A percentile compares a stretch with the other conserved stretches of the same genome.
Evolutionary conservation across 345 rosid genomes (phyloP).

Genomic region (Noccaea caerulescens): DNA sequence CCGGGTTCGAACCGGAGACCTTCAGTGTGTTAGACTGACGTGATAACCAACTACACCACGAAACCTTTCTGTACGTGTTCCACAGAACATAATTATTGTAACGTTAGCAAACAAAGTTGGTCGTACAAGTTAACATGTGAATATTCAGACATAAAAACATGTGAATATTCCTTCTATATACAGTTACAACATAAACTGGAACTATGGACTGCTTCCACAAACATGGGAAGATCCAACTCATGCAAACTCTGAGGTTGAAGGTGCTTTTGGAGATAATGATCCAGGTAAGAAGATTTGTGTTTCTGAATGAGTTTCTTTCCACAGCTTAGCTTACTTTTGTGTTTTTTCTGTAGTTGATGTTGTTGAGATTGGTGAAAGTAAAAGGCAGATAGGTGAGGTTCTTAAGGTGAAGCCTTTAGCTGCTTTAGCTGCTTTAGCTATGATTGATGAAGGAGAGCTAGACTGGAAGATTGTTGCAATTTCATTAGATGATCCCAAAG

Average conservation of each 20-base stretch:
- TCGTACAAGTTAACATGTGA: conserved; percentile 2
- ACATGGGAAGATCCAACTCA: conserved; percentile 98
- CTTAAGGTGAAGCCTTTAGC: conserved; percentile 84
- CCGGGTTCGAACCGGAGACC: conserved; percentile 97
- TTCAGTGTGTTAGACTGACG: conserved; percentile 99
- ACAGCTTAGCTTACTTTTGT: conserved; percentile 5
- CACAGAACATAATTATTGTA: no score
- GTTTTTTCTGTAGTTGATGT: conserved; percentile 68
- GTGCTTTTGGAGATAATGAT: conserved; percentile 93
- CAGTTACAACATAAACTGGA: conserved; percentile 95
- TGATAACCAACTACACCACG: conserved; percentile 99
- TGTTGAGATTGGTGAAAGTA: conserved; percentile 85
- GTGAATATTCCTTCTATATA: background rate
- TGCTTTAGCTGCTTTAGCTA: conserved; percentile 81
- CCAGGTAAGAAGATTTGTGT: conserved; percentile 53
- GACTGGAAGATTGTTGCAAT: conserved; percentile 97
- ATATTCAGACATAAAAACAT: conserved; percentile 6
- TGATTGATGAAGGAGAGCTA: conserved; percentile 99
- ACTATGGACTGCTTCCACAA: conserved; percentile 96
- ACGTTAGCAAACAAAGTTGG: background rate
- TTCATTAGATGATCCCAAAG: conserved; percentile 91
- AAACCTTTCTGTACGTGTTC: conserved; percentile 47
- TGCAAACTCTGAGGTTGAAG: conserved; percentile 82
- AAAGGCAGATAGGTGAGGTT: conserved; percentile 72
- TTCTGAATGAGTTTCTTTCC: background rate